Evolutionary conservation across 1,284 basidiomycete species (phyloP).

Genomic region (Apiotrichum mycotoxinovorans): DNA sequence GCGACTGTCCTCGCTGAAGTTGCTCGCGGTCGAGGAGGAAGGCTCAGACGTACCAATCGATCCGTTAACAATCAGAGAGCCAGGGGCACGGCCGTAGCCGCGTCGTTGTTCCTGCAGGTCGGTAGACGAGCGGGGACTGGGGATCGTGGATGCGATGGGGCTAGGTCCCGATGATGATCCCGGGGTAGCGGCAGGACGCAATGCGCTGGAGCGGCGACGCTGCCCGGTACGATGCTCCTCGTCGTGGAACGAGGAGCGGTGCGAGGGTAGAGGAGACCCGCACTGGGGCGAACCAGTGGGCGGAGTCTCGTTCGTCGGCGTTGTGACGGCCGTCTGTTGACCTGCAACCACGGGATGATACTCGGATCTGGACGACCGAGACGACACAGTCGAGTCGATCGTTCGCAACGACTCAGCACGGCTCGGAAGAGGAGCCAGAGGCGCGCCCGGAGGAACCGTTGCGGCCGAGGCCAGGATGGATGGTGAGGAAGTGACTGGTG

Average conservation of each 20-base stretch:
- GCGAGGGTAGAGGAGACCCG: slow-evolving; percentile 2
- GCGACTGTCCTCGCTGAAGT: slow-evolving; percentile 20
- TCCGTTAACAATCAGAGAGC: neutral
- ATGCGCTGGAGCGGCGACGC: slow-evolving; percentile 9
- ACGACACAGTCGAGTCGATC: neutral
- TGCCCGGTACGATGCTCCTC: slow-evolving; percentile 15
- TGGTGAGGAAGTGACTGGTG: neutral
- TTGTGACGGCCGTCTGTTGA: neutral
- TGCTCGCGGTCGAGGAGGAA: neutral
- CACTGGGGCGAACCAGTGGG: neutral
- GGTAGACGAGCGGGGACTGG: slow-evolving; percentile 1
- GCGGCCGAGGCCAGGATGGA: neutral
- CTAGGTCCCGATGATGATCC: slow-evolving; percentile 1
- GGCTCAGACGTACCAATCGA: neutral
- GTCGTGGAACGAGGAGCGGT: slow-evolving; percentile 16
- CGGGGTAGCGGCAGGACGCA: neutral
- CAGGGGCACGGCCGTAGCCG: slow-evolving; percentile 6
- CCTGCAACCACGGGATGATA: slow-evolving; percentile 13
- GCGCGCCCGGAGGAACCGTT: neutral
- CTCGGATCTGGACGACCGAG: neutral
- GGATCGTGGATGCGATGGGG: slow-evolving; percentile 1
- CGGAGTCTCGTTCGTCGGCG: neutral
- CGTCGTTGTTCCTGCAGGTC: neutral
- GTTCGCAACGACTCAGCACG: slow-evolving; percentile 7
- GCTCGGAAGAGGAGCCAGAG: neutral